A percentile compares a stretch with the other conserved stretches of the same genome.
Evolutionary conservation across 75 land plant genomes (phyloP).

Genomic region (Picea sitchensis): DNA sequence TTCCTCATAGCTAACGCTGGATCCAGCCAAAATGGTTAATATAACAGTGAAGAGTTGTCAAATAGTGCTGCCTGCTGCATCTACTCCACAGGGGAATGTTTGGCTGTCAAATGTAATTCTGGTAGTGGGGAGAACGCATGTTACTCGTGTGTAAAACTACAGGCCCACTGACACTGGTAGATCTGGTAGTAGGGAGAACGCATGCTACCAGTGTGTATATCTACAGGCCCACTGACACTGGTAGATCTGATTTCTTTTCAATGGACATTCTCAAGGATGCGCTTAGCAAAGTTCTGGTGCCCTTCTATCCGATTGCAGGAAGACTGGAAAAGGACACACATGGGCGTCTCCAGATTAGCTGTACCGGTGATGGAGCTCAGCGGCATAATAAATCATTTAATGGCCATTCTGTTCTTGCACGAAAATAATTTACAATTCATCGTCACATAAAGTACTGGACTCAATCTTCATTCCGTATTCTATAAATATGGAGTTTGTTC

Average conservation of each 20-base stretch:
- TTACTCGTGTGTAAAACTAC: no score
- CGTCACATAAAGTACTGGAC: no score
- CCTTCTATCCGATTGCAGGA: conserved; percentile 62
- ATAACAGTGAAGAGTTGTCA: conserved; percentile 3
- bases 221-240: conserved; percentile 18
- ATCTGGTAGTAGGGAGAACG: conserved; percentile 46
- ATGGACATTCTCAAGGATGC: conserved; percentile 26
- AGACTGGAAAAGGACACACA: conserved; percentile 29
- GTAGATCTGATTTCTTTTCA: conserved; percentile 12
- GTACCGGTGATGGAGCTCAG: conserved; percentile 47
- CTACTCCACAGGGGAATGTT: conserved; percentile 43
- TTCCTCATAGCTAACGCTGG: no score
- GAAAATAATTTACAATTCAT: no score
- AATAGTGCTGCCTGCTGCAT: conserved; percentile 47
- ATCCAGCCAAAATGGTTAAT: background rate
- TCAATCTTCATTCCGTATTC: no score
- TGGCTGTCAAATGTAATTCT: conserved; percentile 58
- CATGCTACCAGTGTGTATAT: conserved; percentile 29
- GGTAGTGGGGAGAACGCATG: no score
- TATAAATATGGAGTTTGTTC: no score
- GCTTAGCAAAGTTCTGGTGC: conserved; percentile 44
- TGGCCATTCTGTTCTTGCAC: no score
- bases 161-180: background rate
- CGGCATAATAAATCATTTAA: no score
- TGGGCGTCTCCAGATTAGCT: conserved; percentile 54